phyloP scores from a whole-genome alignment of 345 rosid genomes.

The Atalantia buxifolia region DNA sequence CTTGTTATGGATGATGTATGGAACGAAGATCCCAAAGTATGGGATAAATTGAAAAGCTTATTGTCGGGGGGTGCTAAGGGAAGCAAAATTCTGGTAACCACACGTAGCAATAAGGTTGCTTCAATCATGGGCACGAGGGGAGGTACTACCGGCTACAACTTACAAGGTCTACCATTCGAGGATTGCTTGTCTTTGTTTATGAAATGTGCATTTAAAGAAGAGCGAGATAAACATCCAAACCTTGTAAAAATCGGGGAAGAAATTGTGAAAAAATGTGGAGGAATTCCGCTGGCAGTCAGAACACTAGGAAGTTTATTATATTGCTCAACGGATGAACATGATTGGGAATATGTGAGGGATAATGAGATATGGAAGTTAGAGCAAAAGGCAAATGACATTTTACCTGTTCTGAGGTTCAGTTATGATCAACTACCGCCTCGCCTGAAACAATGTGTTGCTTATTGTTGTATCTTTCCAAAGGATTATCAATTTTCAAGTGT shows the following conservation, averaged over 20 bases:
- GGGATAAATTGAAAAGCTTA: too few relatives aligned
- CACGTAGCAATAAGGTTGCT: conserved; percentile 3
- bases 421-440: conserved; percentile 9
- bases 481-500: neutral
- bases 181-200: neutral
- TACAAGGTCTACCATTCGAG: neutral
- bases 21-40: neutral
- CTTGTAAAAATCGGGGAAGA: neutral
- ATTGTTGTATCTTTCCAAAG: conserved; percentile 27
- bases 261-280: conserved; percentile 1
- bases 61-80: neutral
- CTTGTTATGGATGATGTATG: conserved; percentile 21
- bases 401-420: conserved; percentile 11
- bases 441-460: conserved; percentile 14
- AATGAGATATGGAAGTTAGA: conserved; percentile 26
- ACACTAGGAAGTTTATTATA: conserved; percentile 4
- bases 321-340: neutral
- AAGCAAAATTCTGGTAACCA: conserved; percentile 19
- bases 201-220: conserved; percentile 1
- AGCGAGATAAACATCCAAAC: neutral
- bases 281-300: conserved; percentile 11
- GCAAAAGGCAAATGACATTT: neutral
- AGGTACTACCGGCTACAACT: neutral
- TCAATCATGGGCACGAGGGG: neutral
- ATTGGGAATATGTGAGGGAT: conserved; percentile 18